Evolutionary conservation across 352 stramenopile species (phyloP).

Genomic region (Pythium plurisporium): DNA sequence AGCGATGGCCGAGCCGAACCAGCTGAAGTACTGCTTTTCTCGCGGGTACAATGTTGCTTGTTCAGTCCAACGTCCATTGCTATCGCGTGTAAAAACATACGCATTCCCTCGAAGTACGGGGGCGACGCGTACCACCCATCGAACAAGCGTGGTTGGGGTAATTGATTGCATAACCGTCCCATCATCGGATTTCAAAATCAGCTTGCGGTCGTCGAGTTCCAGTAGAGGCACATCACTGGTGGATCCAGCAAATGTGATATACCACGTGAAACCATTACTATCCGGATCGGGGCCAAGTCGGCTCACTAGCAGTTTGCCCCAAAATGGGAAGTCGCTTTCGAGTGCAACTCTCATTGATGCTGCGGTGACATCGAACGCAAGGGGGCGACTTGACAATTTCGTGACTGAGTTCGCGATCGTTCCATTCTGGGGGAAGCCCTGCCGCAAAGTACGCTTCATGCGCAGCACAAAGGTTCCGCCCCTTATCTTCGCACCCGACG

Average conservation of each 20-base stretch:
- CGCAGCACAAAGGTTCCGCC: constrained; percentile 52
- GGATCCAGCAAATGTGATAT: constrained; percentile 67
- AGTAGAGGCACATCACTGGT: constrained; percentile 56
- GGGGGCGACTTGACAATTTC: constrained; percentile 37
- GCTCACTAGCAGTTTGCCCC: constrained; percentile 67
- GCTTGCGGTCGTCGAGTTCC: constrained; percentile 35
- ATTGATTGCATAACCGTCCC: not conserved
- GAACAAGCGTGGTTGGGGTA: constrained; percentile 19
- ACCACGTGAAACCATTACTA: constrained; percentile 74
- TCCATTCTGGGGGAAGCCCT: constrained; percentile 8
- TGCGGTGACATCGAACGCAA: constrained; percentile 48
- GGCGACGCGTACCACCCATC: constrained; percentile 45
- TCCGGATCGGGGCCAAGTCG: constrained; percentile 43
- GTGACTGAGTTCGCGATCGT: constrained; percentile 12
- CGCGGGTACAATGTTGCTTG: constrained; percentile 90
- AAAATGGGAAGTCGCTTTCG: constrained; percentile 55
- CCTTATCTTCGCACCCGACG: not conserved
- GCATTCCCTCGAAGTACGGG: constrained; percentile 58
- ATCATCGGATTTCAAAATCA: constrained; percentile 13
- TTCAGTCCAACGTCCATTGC: constrained; percentile 72
- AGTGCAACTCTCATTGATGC: constrained; percentile 45
- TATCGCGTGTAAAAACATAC: constrained; percentile 62
- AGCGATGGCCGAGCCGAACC: constrained; percentile 82
- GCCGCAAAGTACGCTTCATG: constrained; percentile 27
- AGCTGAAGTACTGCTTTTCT: constrained; percentile 88